Base-by-base conservation (phyloP, 352 stramenopile genomes). In the Aphanomyces euteiches region DNA sequence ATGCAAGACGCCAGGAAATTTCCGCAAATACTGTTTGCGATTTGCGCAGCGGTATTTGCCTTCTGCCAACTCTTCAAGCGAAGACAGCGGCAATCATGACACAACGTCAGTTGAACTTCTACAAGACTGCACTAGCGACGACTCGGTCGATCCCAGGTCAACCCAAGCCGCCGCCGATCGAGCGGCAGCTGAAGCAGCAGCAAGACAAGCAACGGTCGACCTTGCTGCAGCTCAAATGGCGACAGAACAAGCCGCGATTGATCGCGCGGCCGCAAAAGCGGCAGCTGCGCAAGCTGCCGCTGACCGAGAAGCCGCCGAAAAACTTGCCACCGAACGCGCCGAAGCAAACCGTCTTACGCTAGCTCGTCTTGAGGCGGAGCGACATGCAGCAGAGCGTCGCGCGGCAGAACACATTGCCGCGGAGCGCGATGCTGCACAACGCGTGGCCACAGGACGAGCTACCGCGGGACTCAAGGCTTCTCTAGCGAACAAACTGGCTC, bases 1-100 rank as follows among this genome's bases (percentile, higher is more conserved):
- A 48, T 48, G 43, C 43, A 48, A 48, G 43, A 48, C 43, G 43
- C 43, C 43, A 48, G 43, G 43, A 48, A 48, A 15, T 48, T 48
- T 48, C 43, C 43, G 43, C 43, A 48, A 48, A 48, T 48, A 15
- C 15, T 48, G 43, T 15, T 15, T 15, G 8, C 43, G 43, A 48
- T 48, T 48, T 48, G 43, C 43, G 15, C 8, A 48, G 43, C 43
- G 43, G 8, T 48, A 15, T 48, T 8, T 15, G 8, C 43, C 43
- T 15, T 8, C 8, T 48, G 43, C 43, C 43, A 48, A 48, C 43
- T 48, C 43, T 15, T 8, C 43, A 8, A 48, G 8, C 43, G 15
- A 48, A 8, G 43, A 8, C 43, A 15, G 15, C 15, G 43, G 8
- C 43, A 48, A 48, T 15, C 8, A 8, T 48, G 43, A 48, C 15